Evolutionary conservation across 139 green algal species (phyloP), one percentile per base, ranked within the genome.

Genomic region (Chlamydomonas urium): DNA sequence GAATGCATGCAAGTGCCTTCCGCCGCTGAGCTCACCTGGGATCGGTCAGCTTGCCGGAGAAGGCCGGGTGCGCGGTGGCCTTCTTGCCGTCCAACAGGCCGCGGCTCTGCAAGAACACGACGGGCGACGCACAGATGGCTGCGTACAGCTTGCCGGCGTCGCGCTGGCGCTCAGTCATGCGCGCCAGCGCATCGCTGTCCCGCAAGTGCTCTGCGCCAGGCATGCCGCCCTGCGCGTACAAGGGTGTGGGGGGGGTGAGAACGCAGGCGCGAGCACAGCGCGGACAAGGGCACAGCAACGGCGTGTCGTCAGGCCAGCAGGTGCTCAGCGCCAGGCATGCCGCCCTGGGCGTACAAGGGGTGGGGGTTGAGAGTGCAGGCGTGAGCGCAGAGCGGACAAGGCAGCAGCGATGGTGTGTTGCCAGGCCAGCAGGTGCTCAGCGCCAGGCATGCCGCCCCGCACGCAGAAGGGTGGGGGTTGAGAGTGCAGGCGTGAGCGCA

Each of bases 361-460:
- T 17, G n/a, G 53, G 10, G 24, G n/a, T n/a, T n/a, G n/a, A n/a
- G n/a, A n/a, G n/a, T n/a, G n/a, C n/a, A n/a, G n/a, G n/a, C n/a
- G n/a, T n/a, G n/a, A n/a, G n/a, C n/a, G n/a, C n/a, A n/a, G n/a
- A n/a, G n/a, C n/a, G n/a, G n/a, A n/a, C n/a, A n/a, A n/a, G n/a
- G n/a, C n/a, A n/a, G n/a, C n/a, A n/a, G n/a, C n/a, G n/a, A n/a
- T n/a, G n/a, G n/a, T n/a, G n/a, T n/a, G n/a, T n/a, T n/a, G n/a
- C n/a, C 56, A 88, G 77, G 97, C 88, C 2, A 85, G 74, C 61
- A 99, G 84, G 1, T 83, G 83, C 79, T 97, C 87, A 0, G 96
- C 94, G 10, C 95, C 95, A 1, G 93, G 92, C 90, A 97, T 97
- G 36, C 94, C 94, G 1, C 94, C 94, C n/a, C n/a, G n/a, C n/a